Percentiles rank a stretch among this genome's conserved stretches.
phyloP scores from a whole-genome alignment of 2,329 filamentous ascomycete species.

The Fusarium tupiense region DNA sequence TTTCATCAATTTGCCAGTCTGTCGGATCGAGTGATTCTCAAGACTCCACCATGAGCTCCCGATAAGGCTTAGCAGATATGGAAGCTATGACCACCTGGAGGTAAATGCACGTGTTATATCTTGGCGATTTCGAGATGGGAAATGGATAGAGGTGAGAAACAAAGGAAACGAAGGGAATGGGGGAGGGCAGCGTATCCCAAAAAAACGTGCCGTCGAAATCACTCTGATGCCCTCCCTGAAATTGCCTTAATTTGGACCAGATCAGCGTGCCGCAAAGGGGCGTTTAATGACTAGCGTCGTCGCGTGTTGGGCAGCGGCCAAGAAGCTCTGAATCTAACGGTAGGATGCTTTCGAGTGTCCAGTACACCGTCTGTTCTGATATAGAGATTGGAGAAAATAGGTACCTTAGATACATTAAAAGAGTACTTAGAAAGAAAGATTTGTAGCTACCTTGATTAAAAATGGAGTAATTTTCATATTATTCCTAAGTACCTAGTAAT shows the following conservation, averaged over 20 bases:
- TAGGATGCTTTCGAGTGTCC: not conserved
- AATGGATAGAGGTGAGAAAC: not conserved
- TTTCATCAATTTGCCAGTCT: conserved; percentile 19
- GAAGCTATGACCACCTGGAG: conserved; percentile 45
- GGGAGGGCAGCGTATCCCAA: conserved; percentile 7
- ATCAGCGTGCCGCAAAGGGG: conserved; percentile 32
- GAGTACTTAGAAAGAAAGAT: not conserved
- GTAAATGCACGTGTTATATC: conserved; percentile 38
- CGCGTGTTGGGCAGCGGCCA: conserved; percentile 38
- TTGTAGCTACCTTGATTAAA: not conserved
- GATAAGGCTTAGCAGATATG: conserved; percentile 41
- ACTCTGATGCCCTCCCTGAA: conserved; percentile 14
- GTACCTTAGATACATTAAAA: not conserved
- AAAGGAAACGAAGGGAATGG: conserved; percentile 2
- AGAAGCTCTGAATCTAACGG: conserved; percentile 2
- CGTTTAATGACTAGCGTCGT: conserved; percentile 1
- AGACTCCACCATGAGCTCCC: conserved; percentile 22
- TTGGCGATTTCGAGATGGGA: conserved; percentile 20
- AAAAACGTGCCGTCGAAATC: conserved; percentile 6
- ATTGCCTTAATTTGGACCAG: conserved; percentile 16
- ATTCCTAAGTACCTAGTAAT: not conserved
- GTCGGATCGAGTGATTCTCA: conserved; percentile 12
- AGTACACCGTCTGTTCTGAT: not conserved
- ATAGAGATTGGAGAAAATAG: not conserved
- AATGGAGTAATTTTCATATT: not conserved